A percentile compares a stretch with the other conserved stretches of the same genome.
phyloP scores from a whole-genome alignment of 345 rosid species.

The Noccaea bulbosa region DNA sequence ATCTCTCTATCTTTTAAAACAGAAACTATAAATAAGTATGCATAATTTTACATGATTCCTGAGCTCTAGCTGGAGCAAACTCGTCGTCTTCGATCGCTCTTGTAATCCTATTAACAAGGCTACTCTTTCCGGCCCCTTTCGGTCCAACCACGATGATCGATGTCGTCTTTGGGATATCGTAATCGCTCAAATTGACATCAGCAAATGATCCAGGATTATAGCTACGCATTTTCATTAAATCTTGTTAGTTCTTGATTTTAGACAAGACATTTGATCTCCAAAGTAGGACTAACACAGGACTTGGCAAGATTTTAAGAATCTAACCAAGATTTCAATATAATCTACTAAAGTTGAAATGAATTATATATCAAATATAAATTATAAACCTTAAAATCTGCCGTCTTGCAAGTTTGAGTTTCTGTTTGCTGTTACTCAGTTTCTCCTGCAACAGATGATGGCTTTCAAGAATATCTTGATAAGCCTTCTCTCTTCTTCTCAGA shows the following conservation, averaged over 20 bases:
- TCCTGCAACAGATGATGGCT: slow-evolving; percentile 46
- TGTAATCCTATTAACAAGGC: slow-evolving; percentile 74
- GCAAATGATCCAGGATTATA: slow-evolving; percentile 74
- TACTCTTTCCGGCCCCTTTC: slow-evolving; percentile 85
- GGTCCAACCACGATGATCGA: slow-evolving; percentile 74
- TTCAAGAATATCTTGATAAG: slow-evolving; percentile 51
- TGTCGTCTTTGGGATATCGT: slow-evolving; percentile 60
- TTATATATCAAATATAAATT: slow-evolving; percentile 4
- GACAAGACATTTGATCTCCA: neutral
- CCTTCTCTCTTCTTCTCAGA: slow-evolving; percentile 42
- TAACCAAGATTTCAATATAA: neutral
- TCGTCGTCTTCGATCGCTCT: slow-evolving; percentile 62
- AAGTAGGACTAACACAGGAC: neutral
- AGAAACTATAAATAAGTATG: neutral
- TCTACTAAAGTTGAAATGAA: neutral
- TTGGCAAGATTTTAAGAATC: neutral
- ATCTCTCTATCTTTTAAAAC: neutral
- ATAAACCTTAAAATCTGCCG: slow-evolving; percentile 57
- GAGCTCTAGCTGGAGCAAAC: slow-evolving; percentile 70
- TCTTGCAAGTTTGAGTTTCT: slow-evolving; percentile 45
- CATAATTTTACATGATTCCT: slow-evolving; percentile 66
- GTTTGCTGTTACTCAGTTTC: slow-evolving; percentile 34
- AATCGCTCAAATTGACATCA: slow-evolving; percentile 45
- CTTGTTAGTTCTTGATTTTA: too few relatives aligned
- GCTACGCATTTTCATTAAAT: slow-evolving; percentile 32